Percentiles rank a stretch among this genome's conserved stretches.
Evolutionary conservation across 441 rosid species (phyloP).

Genomic region (Euphorbia celastroides): DNA sequence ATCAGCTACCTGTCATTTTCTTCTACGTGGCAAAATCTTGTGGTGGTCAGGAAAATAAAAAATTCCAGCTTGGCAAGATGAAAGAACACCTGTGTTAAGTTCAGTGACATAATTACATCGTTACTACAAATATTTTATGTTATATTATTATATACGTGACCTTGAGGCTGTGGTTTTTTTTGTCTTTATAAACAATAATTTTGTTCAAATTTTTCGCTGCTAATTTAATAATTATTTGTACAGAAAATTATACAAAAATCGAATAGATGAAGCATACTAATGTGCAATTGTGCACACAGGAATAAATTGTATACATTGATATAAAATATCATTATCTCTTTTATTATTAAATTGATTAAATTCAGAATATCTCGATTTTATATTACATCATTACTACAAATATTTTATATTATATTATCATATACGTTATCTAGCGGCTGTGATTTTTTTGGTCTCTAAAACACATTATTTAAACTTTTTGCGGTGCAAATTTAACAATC

Average conservation of each 20-base stretch:
- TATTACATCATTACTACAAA: no score
- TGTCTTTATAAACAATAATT: not conserved
- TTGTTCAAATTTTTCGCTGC: no score
- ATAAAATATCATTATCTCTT: no score
- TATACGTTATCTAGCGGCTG: not conserved
- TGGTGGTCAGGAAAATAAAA: slow-evolving; percentile 10
- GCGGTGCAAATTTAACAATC: not conserved
- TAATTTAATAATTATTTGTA: no score
- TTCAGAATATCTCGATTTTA: no score
- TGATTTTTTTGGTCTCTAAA: not conserved
- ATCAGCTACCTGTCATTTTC: slow-evolving; percentile 7
- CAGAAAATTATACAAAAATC: no score
- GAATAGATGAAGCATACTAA: no score
- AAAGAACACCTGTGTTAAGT: slow-evolving; percentile 7
- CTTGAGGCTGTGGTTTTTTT: not conserved
- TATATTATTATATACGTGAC: not conserved
- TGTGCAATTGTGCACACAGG: no score
- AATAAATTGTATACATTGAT: no score
- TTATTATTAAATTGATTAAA: no score
- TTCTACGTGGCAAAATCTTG: slow-evolving; percentile 25
- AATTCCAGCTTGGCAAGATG: slow-evolving; percentile 6
- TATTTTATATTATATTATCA: not conserved
- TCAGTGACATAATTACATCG: not conserved
- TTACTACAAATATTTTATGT: not conserved
- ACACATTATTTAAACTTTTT: no score